Base-by-base conservation (phyloP, 164 flowering plant species). In the Sextonia rubra region DNA sequence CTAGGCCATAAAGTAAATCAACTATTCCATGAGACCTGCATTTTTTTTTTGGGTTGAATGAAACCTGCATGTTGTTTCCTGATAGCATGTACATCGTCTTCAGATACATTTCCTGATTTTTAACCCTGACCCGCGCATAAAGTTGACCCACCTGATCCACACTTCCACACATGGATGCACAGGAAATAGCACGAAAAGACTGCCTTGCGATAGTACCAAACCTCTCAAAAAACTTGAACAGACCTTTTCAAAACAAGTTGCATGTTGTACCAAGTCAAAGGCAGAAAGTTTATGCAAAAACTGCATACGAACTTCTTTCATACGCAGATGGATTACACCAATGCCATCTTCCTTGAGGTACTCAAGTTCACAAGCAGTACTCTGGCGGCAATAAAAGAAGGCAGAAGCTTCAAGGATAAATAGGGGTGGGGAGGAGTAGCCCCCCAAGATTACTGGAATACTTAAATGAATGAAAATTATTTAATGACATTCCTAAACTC, bases 321-420 rank as follows among this genome's bases (percentile, higher is more conserved):
- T 66, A 69, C 62, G 70, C 65, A 71, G 77, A 37, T 71, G 74
- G 61, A 87, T 48, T 58, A 68, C 75, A 68, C 24, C 52, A 62
- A 71, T 56, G 29, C 78, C 82, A 77, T 85, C 83, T 2, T 81
- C 85, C 37, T 81, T 22, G 60, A 89, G 83, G 78, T 72, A 25
- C 78, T 87, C 80, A 62, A 90, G 84, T 76, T 87, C 90, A 49
- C 60, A 12, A 87, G 80, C 30, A 87, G 69, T 76, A 27, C 68
- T 73, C 83, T 87, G 60, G 82, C 93, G 88, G 88, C 79, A 83
- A 74, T 20, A 64, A 9, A 22, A 9, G 20, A 47, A 24, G 48
- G 14, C 30, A 27, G 27, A 61, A n/a, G 5, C 15, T 23, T 23
- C 64, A 61, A 61, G 12, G 64, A 61, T 25, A 61, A 25, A 3